Evolutionary conservation across 148 eudicot species (phyloP), one percentile per base, ranked within the genome.

Genomic region (Diospyros lotus): DNA sequence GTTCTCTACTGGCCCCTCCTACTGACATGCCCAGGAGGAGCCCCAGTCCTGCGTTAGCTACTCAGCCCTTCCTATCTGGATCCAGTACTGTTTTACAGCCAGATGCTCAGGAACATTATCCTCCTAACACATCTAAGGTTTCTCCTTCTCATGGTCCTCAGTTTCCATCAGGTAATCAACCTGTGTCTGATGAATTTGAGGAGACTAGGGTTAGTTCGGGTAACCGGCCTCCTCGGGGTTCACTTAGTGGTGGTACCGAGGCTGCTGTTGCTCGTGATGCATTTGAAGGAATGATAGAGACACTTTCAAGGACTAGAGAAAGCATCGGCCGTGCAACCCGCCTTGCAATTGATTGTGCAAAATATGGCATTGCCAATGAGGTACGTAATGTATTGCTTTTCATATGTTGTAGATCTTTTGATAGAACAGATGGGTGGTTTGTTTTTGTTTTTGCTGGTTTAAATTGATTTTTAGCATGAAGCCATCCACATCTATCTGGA

Each of bases 181-280:
- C 62, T 38, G 91, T 79, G 52, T 73, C 73, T 64, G 97, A 88
- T 71, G 92, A 87, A 69, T 73, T 74, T 72, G 94, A 86, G 76
- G 96, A 89, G 74, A 84, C 77, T 81, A 83, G 91, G 75, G 71
- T 75, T 42, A 78, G 88, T 72, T 89, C 88, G 44, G 93, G 86
- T 51, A 87, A 80, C 54, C 84, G 69, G 58, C 78, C 79, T 78
- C 86, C 84, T 66, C 91, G 80, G 59, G 87, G 87, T 66, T 83
- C 91, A 14, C 87, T 92, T 50, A 95, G 96, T 83, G 96, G 96
- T 63, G 96, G 89, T 55, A 95, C 97, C 52, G 99, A 95, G 73
- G 99, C 99, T 64, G 94, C 99, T 78, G 94, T 95, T 87, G 94
- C 96, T 65, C 97, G 99, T 70, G 99, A 95, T 87, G 94, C 98